phyloP scores from a whole-genome alignment of 495 filamentous ascomycete species.

The Trichoderma asperelloides region DNA sequence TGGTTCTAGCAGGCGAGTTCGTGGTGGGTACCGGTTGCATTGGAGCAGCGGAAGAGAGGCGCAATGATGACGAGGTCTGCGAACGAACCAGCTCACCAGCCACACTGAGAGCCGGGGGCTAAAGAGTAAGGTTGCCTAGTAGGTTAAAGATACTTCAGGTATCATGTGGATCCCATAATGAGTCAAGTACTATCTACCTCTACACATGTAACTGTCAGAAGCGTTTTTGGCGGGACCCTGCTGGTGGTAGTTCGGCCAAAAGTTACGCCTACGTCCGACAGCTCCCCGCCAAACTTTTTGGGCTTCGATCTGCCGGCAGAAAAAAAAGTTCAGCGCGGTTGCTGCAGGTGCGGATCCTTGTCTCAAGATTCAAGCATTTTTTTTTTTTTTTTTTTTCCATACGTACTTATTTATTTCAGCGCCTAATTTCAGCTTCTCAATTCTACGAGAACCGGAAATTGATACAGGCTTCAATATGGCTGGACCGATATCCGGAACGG shows the following conservation, averaged over 20 bases:
- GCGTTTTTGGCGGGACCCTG: background rate
- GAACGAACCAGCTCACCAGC: background rate
- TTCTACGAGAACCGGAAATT: background rate
- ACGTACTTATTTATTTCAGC: background rate
- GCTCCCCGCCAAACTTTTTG: slow-evolving; percentile 10
- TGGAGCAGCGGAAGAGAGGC: background rate
- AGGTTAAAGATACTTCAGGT: background rate
- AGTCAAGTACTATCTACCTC: background rate
- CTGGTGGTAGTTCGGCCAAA: background rate
- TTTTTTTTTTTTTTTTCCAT: background rate
- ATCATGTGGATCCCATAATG: background rate
- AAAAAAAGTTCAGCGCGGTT: slow-evolving; percentile 20
- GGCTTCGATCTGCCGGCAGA: slow-evolving; percentile 13
- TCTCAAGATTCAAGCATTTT: slow-evolving; percentile 7
- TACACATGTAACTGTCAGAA: background rate
- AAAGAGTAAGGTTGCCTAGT: background rate
- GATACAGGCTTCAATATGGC: slow-evolving; percentile 18
- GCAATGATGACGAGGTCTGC: slow-evolving; percentile 5
- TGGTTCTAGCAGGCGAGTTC: slow-evolving; percentile 1
- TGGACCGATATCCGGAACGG: slow-evolving; percentile 3
- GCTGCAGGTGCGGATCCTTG: background rate
- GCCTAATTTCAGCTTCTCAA: background rate
- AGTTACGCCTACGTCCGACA: background rate
- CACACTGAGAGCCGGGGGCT: background rate
- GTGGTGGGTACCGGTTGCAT: slow-evolving; percentile 7